Evolutionary conservation across 345 rosid species (phyloP).

Genomic region (Gossypium thurberi): DNA sequence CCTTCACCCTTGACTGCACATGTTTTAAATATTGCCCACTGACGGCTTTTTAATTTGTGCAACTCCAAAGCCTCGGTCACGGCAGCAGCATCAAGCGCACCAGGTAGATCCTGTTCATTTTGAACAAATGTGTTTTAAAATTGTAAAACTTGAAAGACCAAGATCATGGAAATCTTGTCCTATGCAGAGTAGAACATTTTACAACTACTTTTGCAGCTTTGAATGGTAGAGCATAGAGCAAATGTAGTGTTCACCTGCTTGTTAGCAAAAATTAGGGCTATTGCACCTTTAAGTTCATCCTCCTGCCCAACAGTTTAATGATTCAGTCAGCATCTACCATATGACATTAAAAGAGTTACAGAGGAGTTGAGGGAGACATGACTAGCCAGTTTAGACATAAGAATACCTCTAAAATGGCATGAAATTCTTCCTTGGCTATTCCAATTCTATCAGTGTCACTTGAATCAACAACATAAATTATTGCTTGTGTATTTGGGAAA

Average conservation of each 20-base stretch:
- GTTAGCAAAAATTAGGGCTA: conserved; percentile 58
- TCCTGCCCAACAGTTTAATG: conserved; percentile 34
- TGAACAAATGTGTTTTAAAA: background rate
- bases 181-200: background rate
- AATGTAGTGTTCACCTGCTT: conserved; percentile 42
- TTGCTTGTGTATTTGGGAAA: conserved; percentile 44
- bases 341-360: background rate
- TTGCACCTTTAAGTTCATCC: conserved; percentile 61
- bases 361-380: background rate
- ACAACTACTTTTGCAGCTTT: background rate
- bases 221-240: background rate
- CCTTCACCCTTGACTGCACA: conserved; percentile 64
- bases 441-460: conserved; percentile 63
- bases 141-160: background rate
- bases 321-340: background rate
- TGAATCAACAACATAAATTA: conserved; percentile 67
- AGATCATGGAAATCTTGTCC: background rate
- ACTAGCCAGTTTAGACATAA: background rate
- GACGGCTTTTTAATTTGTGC: conserved; percentile 58
- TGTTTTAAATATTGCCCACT: conserved; percentile 63
- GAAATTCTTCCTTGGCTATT: conserved; percentile 73
- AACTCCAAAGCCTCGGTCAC: conserved; percentile 58
- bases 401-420: conserved; percentile 65
- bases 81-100: conserved; percentile 60
- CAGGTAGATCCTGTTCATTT: conserved; percentile 54